phyloP scores from a whole-genome alignment of 176 grass and related monocot species.

The Aegilops tauschii region DNA sequence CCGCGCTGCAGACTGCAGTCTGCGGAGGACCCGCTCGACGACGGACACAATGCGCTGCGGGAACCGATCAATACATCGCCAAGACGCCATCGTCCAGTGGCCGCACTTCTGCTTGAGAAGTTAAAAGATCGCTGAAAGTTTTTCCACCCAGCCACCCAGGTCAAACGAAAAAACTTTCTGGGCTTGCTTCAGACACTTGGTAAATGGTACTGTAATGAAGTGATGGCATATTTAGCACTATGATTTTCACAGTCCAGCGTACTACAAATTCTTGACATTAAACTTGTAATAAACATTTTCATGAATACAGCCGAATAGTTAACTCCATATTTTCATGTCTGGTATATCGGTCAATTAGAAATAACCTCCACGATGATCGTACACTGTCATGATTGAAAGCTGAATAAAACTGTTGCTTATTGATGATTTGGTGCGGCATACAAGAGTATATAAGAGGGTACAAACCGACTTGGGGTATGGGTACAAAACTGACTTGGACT shows the following conservation, averaged over 20 bases:
- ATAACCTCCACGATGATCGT: neutral
- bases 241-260: neutral
- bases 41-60: neutral
- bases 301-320: neutral
- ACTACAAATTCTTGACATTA: neutral
- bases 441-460: too few species aligned
- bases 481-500: too few species aligned
- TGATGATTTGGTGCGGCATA: too few species aligned
- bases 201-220: neutral
- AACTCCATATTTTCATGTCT: neutral
- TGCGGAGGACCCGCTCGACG: neutral
- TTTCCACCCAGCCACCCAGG: neutral
- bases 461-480: too few species aligned
- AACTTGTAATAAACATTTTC: neutral
- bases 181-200: neutral
- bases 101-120: neutral
- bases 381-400: neutral
- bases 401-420: too few species aligned
- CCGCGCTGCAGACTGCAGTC: too few species aligned
- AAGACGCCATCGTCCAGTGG: neutral
- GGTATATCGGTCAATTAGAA: neutral
- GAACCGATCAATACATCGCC: too few species aligned
- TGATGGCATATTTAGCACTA: neutral
- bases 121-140: neutral
- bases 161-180: neutral